Base-by-base conservation (phyloP, 441 rosid species). In the Gossypium schwendimanii region DNA sequence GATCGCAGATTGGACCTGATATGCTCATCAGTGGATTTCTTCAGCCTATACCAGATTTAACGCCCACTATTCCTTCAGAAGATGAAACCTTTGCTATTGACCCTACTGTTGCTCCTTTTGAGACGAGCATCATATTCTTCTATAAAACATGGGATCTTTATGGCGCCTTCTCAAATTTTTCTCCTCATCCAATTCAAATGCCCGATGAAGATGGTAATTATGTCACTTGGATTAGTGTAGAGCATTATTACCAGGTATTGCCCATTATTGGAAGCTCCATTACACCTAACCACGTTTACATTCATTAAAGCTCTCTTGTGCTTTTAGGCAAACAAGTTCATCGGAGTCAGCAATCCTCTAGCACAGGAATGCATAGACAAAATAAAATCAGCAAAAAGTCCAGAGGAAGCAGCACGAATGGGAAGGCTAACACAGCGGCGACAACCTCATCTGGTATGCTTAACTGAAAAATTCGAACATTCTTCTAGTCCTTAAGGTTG, bases 61-160 rank as follows among this genome's bases (percentile, higher is more conserved):
- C 81, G 63, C 97, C 98, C 39, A 84, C 84, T 68, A 90, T 92
- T 50, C 98, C 97, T 54, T 92, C 94, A 64, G 88, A 77, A 81
- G 85, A 86, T 2, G 97, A 90, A 84, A 92, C 97, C 71, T 84
- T 86, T 15, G 94, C 91, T 49, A 90, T 94, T 77, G 97, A 90
- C 73, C 98, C 97, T 23, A 81, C 90, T 20, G 85, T 94, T 53
- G 74, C 82, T 65, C 97, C 89, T 52, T 87, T 82, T 61, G 98
- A 91, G 24, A 76, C 91, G 17, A 84, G 81, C 79, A 83, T 92
- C 82, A 88, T 92, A 78, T 92, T 88, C 79, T 94, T 90, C 85
- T 92, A 89, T 72, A 92, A 94, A 71, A 83, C 98, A 57, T 94
- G 97, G 98, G 97, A 94, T 81, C 97, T 85, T 63, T 92, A 83